Evolutionary conservation across 2,329 filamentous ascomycete species (phyloP), one percentile per base, ranked within the genome.

Genomic region (Cladophialophora chaetospira): DNA sequence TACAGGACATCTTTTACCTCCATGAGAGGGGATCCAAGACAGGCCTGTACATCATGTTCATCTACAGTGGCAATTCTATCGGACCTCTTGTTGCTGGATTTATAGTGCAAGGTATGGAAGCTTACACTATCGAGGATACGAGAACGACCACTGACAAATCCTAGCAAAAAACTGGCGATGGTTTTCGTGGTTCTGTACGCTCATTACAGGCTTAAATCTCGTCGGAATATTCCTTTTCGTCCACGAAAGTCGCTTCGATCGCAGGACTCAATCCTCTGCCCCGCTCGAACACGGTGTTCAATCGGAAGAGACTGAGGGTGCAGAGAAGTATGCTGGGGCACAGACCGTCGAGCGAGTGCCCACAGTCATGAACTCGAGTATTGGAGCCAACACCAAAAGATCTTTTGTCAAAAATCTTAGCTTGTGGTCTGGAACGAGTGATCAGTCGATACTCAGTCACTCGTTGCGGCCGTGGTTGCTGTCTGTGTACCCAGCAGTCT

Each of bases 11-110:
- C 4, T 57, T 57, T 19, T 57, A 17, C 23, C 23, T 57, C 4
- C 54, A 57, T 23, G 54, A 57, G 17, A 38, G 54, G 28, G 54
- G 48, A 3, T 25, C 38, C 1, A 52, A 57, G 25, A 52, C 53
- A 23, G 46, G 48, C 2, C 3, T 57, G 21, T 53, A 46, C 21
- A n/a, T 53, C 5, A 31, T 53, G 6, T 35, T 19, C 3, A 17
- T 57, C n/a, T 53, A 46, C 25, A 26, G 15, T 13, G 54, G 54
- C 11, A 57, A 52, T 23, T 53, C 54, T 5, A 5, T 57, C 2
- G 48, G 47, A 4, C 38, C 54, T 8, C 5, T 57, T 3, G 3
- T 52, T 4, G 21, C 38, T 5, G 54, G 54, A 5, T 45, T 57
- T 31, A 47, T 57, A 40, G 42, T 48, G 4, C n/a, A 55, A 48